Evolutionary conservation across 176 grass and related monocot genomes (phyloP).

Genomic region (Carex myosuroides): DNA sequence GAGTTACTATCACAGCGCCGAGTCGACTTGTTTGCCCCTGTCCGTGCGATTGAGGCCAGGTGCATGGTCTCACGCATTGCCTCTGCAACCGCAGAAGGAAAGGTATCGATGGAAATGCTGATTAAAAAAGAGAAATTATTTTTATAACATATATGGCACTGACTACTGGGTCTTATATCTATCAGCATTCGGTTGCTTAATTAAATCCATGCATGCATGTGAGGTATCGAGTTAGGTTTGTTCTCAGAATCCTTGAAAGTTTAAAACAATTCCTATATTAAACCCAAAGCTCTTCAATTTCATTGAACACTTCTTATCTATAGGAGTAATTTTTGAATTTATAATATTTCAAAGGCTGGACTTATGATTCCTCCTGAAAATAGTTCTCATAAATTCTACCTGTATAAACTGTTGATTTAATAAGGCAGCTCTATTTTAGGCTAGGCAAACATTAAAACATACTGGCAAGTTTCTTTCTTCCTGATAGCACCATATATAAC

Average conservation of each 20-base stretch:
- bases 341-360: not conserved
- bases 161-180: not conserved
- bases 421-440: not conserved
- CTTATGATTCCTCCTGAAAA: not conserved
- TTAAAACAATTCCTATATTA: slow-evolving; percentile 3
- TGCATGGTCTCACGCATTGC: slow-evolving; percentile 23
- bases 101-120: not conserved
- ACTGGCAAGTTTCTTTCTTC: not conserved
- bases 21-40: slow-evolving; percentile 24
- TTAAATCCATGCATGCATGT: not conserved
- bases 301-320: not conserved
- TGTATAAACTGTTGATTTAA: not conserved
- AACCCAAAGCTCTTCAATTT: slow-evolving; percentile 5
- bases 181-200: not conserved
- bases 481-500: not conserved
- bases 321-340: not conserved
- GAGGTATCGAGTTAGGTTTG: not conserved
- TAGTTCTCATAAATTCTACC: not conserved
- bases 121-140: not conserved
- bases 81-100: not conserved
- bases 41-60: slow-evolving; percentile 30
- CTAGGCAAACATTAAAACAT: not conserved
- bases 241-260: not conserved
- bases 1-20: slow-evolving; percentile 37
- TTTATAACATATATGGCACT: not conserved